A percentile compares a stretch with the other conserved stretches of the same genome.
Conservation (phyloP, 495 filamentous ascomycete genomes). For the Amphirosellinia nigrospora region DNA sequence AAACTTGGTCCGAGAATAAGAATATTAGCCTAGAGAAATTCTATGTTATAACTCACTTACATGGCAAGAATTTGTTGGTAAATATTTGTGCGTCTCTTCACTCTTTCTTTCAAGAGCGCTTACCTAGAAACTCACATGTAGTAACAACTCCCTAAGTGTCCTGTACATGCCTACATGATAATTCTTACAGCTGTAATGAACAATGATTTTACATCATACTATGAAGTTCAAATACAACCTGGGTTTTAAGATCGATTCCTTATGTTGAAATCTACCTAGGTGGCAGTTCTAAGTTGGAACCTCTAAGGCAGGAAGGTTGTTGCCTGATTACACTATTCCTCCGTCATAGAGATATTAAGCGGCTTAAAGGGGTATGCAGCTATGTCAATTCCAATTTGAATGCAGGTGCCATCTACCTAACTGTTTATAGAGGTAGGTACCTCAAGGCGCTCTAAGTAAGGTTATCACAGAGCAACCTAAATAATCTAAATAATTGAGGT, state of each 20-base stretch:
- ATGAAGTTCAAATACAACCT: background rate
- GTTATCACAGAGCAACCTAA: background rate
- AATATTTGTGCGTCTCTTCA: background rate
- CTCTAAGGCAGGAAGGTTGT: no score
- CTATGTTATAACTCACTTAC: constrained; percentile 10
- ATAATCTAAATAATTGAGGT: background rate
- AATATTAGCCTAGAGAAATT: constrained; percentile 15
- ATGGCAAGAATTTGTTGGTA: constrained; percentile 8
- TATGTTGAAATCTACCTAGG: no score
- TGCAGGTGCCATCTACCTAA: no score
- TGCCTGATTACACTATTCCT: no score
- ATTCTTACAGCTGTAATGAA: background rate
- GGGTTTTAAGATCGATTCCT: no score
- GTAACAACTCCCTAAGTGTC: background rate
- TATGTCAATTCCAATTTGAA: background rate
- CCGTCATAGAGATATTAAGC: no score
- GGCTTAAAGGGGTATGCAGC: background rate
- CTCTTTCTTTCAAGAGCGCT: background rate
- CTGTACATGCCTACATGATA: background rate
- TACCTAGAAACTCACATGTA: background rate
- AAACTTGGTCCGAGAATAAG: constrained; percentile 49
- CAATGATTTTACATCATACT: background rate
- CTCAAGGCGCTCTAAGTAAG: background rate
- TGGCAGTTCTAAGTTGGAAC: background rate
- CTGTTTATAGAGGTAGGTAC: no score